A percentile compares a stretch with the other conserved stretches of the same genome.
Conservation (phyloP, 2,329 filamentous ascomycete genomes). For the Ceratocystis lukuohia region DNA sequence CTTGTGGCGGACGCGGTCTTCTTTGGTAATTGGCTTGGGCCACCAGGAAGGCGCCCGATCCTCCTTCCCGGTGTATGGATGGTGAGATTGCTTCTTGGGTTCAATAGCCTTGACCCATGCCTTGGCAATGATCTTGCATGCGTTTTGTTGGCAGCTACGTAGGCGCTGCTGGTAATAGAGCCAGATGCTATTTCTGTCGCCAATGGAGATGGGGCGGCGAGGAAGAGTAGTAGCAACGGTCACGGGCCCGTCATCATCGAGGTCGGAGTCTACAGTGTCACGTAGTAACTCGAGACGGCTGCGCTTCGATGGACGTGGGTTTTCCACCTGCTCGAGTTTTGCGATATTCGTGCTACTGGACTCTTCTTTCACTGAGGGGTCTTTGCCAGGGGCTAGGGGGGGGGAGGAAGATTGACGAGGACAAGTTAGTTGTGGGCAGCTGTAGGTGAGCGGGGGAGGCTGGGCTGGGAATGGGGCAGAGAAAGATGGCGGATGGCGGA, state of each 20-base stretch:
- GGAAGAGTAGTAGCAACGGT: background rate
- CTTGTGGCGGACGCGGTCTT: conserved; percentile 49
- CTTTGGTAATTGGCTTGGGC: conserved; percentile 40
- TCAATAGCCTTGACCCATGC: conserved; percentile 63
- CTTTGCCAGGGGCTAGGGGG: background rate
- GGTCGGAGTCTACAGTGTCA: conserved; percentile 4
- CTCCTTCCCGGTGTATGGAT: conserved; percentile 56
- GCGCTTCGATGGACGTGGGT: background rate
- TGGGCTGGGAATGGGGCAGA: too few species aligned
- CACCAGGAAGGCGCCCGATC: conserved; percentile 54
- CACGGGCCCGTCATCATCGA: conserved; percentile 1
- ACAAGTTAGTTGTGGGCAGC: too few species aligned
- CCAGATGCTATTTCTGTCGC: conserved; percentile 41
- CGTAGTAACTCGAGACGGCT: background rate
- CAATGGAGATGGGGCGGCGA: conserved; percentile 32
- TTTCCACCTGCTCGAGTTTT: background rate
- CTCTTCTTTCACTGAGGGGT: background rate
- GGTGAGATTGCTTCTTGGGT: conserved; percentile 62
- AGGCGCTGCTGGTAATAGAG: conserved; percentile 49
- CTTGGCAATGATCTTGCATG: conserved; percentile 60
- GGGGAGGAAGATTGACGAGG: background rate
- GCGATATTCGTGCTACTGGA: background rate
- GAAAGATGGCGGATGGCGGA: background rate
- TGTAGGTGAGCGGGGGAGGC: background rate
- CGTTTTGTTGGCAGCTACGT: conserved; percentile 54